Conservation (phyloP, 108 stramenopile species). For the Nannochloropsis salina region DNA sequence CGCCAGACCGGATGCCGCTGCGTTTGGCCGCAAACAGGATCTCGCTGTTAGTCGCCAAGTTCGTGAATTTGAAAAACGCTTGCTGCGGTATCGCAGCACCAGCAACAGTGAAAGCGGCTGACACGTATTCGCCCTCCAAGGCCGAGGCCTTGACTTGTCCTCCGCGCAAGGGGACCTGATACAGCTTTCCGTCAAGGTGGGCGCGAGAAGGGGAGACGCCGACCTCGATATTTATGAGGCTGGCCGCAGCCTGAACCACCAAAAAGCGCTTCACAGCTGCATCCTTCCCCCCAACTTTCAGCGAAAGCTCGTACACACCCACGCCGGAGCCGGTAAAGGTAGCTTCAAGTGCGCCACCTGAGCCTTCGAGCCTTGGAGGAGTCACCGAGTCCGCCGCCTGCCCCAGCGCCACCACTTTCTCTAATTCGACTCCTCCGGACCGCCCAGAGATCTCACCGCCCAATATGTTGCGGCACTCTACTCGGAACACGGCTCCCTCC, state of each 20-base stretch:
- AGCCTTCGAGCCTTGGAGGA: neutral
- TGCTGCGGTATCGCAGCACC: neutral
- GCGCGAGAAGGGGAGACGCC: slow-evolving; percentile 15
- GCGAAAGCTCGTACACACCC: neutral
- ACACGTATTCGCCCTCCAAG: neutral
- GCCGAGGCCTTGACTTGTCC: neutral
- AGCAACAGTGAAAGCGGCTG: neutral
- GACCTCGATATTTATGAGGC: neutral
- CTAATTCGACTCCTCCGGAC: neutral
- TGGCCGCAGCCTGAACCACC: neutral
- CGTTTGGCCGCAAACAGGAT: neutral
- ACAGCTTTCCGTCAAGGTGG: neutral
- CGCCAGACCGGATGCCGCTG: neutral
- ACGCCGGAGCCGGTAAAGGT: neutral
- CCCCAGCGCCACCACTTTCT: neutral
- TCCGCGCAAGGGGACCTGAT: neutral
- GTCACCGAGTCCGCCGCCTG: slow-evolving; percentile 1
- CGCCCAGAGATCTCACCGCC: neutral
- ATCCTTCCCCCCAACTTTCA: slow-evolving; percentile 10
- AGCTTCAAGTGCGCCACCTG: neutral
- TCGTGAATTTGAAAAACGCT: neutral
- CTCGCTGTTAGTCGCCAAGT: neutral
- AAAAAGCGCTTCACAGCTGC: neutral
- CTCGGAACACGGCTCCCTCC: neutral
- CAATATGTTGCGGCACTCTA: neutral